phyloP scores from a whole-genome alignment of 2,329 filamentous ascomycete genomes.

The Albifimbria verrucaria region DNA sequence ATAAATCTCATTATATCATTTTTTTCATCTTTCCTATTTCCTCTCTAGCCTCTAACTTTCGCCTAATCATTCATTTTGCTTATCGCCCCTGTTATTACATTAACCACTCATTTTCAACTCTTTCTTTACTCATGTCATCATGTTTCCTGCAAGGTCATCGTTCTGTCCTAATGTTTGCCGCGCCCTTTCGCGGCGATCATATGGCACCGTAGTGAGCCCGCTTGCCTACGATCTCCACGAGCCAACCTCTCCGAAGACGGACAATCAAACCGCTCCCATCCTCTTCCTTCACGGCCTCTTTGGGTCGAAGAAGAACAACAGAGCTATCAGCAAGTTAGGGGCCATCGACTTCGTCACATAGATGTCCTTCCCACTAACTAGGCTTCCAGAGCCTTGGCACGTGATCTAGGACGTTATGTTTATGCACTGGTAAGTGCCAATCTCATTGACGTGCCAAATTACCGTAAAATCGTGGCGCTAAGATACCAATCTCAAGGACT shows the following conservation, averaged over 20 bases:
- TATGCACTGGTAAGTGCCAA: conserved; percentile 68
- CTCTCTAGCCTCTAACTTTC: background rate
- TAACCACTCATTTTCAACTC: background rate
- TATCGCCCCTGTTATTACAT: background rate
- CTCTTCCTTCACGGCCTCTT: conserved; percentile 91
- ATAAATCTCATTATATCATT: background rate
- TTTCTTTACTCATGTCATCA: background rate
- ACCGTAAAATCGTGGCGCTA: conserved; percentile 9
- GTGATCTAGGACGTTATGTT: conserved; percentile 74
- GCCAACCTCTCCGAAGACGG: conserved; percentile 40
- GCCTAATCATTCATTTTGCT: background rate
- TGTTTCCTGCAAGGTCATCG: background rate
- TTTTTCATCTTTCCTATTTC: background rate
- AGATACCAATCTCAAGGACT: conserved; percentile 57
- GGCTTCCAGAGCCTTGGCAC: conserved; percentile 65
- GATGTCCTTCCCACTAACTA: no score
- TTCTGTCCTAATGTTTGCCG: background rate
- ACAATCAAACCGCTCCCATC: conserved; percentile 57
- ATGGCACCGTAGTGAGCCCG: conserved; percentile 21
- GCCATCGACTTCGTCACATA: background rate
- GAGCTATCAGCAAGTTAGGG: conserved; percentile 87
- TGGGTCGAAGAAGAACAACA: conserved; percentile 92
- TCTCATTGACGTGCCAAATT: conserved; percentile 5
- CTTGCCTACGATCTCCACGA: conserved; percentile 67
- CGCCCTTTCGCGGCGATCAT: background rate